These are phyloP conservation scores for Fusarium hainanense DNA, from an alignment of 2,329 filamentous ascomycete genomes.

Conservation along the genomic window DNA sequence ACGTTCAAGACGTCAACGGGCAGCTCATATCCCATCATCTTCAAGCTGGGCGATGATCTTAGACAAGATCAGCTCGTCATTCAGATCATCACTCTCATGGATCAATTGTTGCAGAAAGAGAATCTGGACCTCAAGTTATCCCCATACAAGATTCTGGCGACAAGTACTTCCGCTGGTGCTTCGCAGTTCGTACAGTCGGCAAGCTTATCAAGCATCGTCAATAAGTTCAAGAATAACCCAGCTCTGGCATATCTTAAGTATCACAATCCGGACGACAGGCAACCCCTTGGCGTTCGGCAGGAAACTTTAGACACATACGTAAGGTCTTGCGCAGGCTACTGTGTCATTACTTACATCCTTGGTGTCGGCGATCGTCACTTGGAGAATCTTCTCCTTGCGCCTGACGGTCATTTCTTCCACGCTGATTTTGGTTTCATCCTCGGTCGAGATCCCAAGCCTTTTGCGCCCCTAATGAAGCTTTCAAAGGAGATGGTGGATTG, in stretches of 20 bases:
- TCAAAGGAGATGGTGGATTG: conserved; percentile 98
- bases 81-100: conserved; percentile 97
- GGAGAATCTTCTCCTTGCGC: conserved; percentile 91
- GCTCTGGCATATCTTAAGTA: conserved; percentile 86
- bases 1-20: conserved; percentile 86
- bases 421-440: conserved; percentile 99
- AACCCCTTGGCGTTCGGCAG: conserved; percentile 86
- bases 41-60: conserved; percentile 96
- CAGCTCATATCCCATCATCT: conserved; percentile 88
- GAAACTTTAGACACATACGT: conserved; percentile 96
- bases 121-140: conserved; percentile 95
- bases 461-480: conserved; percentile 96
- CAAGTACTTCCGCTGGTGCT: conserved; percentile 86
- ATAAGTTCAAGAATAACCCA: conserved; percentile 79
- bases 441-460: conserved; percentile 95
- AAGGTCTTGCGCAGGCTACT: conserved; percentile 96
- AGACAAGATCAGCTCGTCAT: conserved; percentile 98
- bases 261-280: conserved; percentile 87
- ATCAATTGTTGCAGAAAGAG: conserved; percentile 92
- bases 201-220: conserved; percentile 82
- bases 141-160: conserved; percentile 96
- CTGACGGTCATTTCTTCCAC: conserved; percentile 96
- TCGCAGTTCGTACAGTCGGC: conserved; percentile 93
- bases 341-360: conserved; percentile 97
- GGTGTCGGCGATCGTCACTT: conserved; percentile 96